Evolutionary conservation across 495 filamentous ascomycete species (phyloP).

Genomic region (Achaetomiella virescens): DNA sequence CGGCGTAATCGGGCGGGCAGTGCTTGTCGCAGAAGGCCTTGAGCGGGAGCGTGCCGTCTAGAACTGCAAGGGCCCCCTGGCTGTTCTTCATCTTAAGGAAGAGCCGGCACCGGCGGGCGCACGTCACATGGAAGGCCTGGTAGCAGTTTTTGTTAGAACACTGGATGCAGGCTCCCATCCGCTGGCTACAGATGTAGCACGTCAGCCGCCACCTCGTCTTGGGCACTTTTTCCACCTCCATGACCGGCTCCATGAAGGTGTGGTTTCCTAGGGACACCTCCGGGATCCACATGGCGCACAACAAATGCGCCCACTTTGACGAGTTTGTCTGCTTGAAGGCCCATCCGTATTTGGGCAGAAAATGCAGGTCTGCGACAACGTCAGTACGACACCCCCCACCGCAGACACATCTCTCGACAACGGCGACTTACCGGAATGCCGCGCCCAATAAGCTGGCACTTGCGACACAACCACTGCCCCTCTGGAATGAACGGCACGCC

Average conservation of each 20-base stretch:
- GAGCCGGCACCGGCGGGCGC: slow-evolving; percentile 78
- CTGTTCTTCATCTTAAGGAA: slow-evolving; percentile 95
- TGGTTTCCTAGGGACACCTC: slow-evolving; percentile 94
- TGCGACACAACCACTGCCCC: slow-evolving; percentile 96
- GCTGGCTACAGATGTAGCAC: slow-evolving; percentile 96
- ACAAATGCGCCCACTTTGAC: slow-evolving; percentile 90
- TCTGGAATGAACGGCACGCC: slow-evolving; percentile 98
- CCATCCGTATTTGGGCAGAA: slow-evolving; percentile 97
- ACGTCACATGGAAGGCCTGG: slow-evolving; percentile 97
- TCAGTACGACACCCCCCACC: slow-evolving; percentile 2
- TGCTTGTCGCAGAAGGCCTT: slow-evolving; percentile 98
- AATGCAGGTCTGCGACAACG: slow-evolving; percentile 65
- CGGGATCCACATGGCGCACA: slow-evolving; percentile 98
- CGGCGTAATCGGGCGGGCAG: slow-evolving; percentile 80
- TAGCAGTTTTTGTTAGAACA: slow-evolving; percentile 97
- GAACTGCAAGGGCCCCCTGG: slow-evolving; percentile 67
- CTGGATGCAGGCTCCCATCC: slow-evolving; percentile 97
- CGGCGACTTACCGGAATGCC: slow-evolving; percentile 64
- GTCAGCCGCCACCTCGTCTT: slow-evolving; percentile 86
- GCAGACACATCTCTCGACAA: background rate
- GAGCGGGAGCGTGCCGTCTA: slow-evolving; percentile 75
- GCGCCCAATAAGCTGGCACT: slow-evolving; percentile 90
- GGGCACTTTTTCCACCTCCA: slow-evolving; percentile 95
- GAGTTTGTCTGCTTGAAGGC: slow-evolving; percentile 97
- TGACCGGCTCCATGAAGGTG: slow-evolving; percentile 96